A percentile compares a stretch with the other conserved stretches of the same genome.
phyloP scores from a whole-genome alignment of 306 rosid genomes.

The Fragaria iinumae region DNA sequence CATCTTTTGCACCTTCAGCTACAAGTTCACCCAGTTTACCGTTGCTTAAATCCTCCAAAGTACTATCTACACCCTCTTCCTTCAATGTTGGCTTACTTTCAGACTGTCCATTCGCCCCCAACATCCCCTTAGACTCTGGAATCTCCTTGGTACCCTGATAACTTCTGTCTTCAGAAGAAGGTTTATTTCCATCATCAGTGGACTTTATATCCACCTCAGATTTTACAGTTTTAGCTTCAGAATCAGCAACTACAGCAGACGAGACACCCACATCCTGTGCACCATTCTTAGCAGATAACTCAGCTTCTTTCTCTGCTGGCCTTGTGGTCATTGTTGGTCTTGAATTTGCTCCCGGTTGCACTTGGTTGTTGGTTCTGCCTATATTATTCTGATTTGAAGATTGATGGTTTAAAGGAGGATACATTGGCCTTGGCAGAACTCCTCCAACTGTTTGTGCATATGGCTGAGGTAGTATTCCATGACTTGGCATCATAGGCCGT shows the following conservation, averaged over 20 bases:
- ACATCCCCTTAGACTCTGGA: slow-evolving; percentile 34
- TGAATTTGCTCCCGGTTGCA: slow-evolving; percentile 34
- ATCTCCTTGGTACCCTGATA: slow-evolving; percentile 18
- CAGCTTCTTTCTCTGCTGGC: slow-evolving; percentile 41
- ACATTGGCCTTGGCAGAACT: slow-evolving; percentile 49
- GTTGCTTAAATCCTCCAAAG: slow-evolving; percentile 28
- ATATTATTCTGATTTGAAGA: slow-evolving; percentile 45
- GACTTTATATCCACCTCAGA: slow-evolving; percentile 40
- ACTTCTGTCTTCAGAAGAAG: slow-evolving; percentile 32
- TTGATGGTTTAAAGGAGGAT: slow-evolving; percentile 44
- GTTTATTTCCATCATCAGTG: slow-evolving; percentile 35
- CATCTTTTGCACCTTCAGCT: slow-evolving; percentile 36
- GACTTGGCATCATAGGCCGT: slow-evolving; percentile 53
- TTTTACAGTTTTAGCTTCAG: slow-evolving; percentile 39
- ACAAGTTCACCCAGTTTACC: slow-evolving; percentile 33
- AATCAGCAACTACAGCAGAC: slow-evolving; percentile 32
- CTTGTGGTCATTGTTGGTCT: slow-evolving; percentile 34
- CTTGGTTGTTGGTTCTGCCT: slow-evolving; percentile 45
- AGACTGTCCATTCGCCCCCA: slow-evolving; percentile 45
- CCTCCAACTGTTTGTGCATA: slow-evolving; percentile 45
- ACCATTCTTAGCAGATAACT: slow-evolving; percentile 30
- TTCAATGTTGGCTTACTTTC: slow-evolving; percentile 38
- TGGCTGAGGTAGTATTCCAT: slow-evolving; percentile 50
- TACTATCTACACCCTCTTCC: slow-evolving; percentile 43
- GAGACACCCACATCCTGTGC: slow-evolving; percentile 31